A percentile compares a stretch with the other conserved stretches of the same genome.
phyloP scores from a whole-genome alignment of 495 filamentous ascomycete genomes.

The Chlorociboria aeruginascens region DNA sequence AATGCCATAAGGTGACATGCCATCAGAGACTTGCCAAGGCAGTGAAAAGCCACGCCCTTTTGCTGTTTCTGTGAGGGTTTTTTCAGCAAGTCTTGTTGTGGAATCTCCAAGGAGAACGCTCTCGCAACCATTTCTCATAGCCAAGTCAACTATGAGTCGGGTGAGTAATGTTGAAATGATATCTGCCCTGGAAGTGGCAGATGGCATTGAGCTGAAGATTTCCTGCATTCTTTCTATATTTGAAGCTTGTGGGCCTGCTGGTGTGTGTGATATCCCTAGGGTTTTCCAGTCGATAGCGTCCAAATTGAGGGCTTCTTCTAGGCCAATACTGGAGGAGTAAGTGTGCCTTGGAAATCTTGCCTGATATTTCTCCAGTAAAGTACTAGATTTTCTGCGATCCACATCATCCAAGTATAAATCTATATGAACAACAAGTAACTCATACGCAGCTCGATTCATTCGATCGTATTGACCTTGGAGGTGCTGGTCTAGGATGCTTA shows the following conservation, averaged over 20 bases:
- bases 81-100: slow-evolving; percentile 78
- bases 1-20: slow-evolving; percentile 45
- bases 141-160: slow-evolving; percentile 53
- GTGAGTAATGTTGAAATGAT: slow-evolving; percentile 57
- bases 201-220: slow-evolving; percentile 46
- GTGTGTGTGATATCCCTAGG: slow-evolving; percentile 18
- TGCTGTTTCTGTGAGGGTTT: slow-evolving; percentile 73
- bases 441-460: slow-evolving; percentile 47
- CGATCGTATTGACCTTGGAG: slow-evolving; percentile 44
- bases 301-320: slow-evolving; percentile 43
- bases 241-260: slow-evolving; percentile 22
- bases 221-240: slow-evolving; percentile 33
- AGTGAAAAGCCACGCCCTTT: slow-evolving; percentile 79
- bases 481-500: slow-evolving; percentile 64
- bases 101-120: slow-evolving; percentile 73
- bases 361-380: slow-evolving; percentile 21
- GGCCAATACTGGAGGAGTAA: slow-evolving; percentile 36
- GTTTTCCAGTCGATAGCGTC: slow-evolving; percentile 28
- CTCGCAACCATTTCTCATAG: slow-evolving; percentile 45
- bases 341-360: slow-evolving; percentile 46
- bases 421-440: slow-evolving; percentile 45
- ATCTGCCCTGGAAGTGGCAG: slow-evolving; percentile 65
- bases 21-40: slow-evolving; percentile 72
- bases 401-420: slow-evolving; percentile 17
- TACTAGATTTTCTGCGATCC: slow-evolving; percentile 10